These are phyloP conservation scores for Adenanthera pavonina DNA, from an alignment of 306 rosid genomes.

Conservation along the genomic window DNA sequence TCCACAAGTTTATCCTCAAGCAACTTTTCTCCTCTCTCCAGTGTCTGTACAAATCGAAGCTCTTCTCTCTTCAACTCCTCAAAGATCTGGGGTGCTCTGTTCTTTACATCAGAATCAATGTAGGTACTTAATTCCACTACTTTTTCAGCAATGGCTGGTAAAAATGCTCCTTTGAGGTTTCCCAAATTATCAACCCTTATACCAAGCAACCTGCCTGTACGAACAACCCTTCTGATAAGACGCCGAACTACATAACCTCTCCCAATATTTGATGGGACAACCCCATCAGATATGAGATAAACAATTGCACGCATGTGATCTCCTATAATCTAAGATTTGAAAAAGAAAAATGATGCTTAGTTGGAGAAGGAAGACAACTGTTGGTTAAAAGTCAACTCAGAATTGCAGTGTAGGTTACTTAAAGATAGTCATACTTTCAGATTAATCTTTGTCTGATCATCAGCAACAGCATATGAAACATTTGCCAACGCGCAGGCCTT, in stretches of 20 bases:
- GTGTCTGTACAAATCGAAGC: constrained; percentile 89
- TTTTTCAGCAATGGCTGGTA: constrained; percentile 79
- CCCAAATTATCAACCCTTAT: constrained; percentile 86
- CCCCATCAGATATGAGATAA: constrained; percentile 91
- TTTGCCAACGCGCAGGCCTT: constrained; percentile 73
- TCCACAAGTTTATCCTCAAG: constrained; percentile 83
- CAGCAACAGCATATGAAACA: constrained; percentile 67
- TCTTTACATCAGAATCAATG: constrained; percentile 71
- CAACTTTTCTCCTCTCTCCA: constrained; percentile 90
- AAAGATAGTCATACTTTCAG: constrained; percentile 63
- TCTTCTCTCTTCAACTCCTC: constrained; percentile 96
- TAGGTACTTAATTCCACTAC: constrained; percentile 78
- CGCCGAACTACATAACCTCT: constrained; percentile 91
- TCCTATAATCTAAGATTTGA: constrained; percentile 72
- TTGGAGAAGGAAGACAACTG: constrained; percentile 18
- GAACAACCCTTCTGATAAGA: constrained; percentile 94
- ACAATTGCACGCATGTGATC: constrained; percentile 98
- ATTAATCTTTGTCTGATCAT: constrained; percentile 70
- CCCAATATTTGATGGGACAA: constrained; percentile 89
- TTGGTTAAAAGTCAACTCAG: constrained; percentile 35
- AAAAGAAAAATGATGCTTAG: constrained; percentile 16
- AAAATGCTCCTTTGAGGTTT: constrained; percentile 84
- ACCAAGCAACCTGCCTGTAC: constrained; percentile 93
- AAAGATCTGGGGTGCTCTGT: constrained; percentile 64
- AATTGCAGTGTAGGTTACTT: constrained; percentile 26